Conservation (phyloP, 225 moss, liverwort and hornwort genomes). For the Lunularia cruciata region DNA sequence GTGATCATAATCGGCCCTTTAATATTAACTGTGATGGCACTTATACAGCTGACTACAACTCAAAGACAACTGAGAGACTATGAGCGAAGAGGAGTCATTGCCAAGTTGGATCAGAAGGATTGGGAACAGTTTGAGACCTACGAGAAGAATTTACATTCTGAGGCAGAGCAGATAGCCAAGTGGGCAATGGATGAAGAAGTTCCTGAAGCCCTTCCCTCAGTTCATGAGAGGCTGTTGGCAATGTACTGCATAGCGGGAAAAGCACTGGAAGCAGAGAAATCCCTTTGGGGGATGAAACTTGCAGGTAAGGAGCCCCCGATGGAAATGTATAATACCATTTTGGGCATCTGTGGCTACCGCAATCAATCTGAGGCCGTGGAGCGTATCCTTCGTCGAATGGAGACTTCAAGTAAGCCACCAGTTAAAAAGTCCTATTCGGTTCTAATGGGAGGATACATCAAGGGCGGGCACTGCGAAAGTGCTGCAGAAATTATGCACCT, state of each 20-base stretch:
- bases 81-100: constrained; percentile 50
- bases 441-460: constrained; percentile 82
- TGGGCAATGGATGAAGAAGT: constrained; percentile 67
- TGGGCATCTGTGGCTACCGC: constrained; percentile 81
- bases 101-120: constrained; percentile 63
- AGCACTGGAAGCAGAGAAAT: constrained; percentile 78
- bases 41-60: constrained; percentile 60
- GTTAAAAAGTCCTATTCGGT: constrained; percentile 80
- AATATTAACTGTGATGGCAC: neutral
- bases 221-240: constrained; percentile 87
- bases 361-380: constrained; percentile 76
- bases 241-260: constrained; percentile 96
- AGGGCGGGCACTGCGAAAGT: constrained; percentile 66
- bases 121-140: constrained; percentile 52
- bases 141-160: constrained; percentile 62
- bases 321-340: constrained; percentile 91
- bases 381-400: constrained; percentile 79
- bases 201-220: constrained; percentile 54
- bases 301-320: constrained; percentile 77
- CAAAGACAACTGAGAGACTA: constrained; percentile 63
- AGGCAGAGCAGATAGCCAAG: constrained; percentile 74
- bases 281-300: constrained; percentile 90
- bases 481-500: constrained; percentile 69
- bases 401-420: constrained; percentile 55
- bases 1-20: neutral